A percentile compares a stretch with the other conserved stretches of the same genome.
These are phyloP conservation scores for Eucalyptus marginata DNA, from an alignment of 345 rosid species.

Conservation along the genomic window DNA sequence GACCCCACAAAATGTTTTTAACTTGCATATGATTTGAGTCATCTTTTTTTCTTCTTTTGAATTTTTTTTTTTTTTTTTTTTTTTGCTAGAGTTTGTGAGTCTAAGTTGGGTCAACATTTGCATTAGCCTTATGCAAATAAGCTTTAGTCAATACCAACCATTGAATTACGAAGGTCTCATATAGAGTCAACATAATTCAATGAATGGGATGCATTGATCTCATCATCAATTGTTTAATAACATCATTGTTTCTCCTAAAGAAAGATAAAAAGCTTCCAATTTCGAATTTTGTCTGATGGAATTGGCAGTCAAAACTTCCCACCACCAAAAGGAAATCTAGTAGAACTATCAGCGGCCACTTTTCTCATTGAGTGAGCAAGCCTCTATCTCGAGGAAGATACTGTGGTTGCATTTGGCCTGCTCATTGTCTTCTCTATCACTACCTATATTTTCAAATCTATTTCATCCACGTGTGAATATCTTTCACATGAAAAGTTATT, in stretches of 20 bases:
- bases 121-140: too few species aligned
- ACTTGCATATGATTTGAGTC: background rate
- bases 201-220: background rate
- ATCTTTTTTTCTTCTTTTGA: background rate
- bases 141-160: too few species aligned
- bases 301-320: constrained; percentile 8
- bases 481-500: accelerated
- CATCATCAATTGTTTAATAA: background rate
- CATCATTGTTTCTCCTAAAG: background rate
- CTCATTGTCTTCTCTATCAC: background rate
- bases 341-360: constrained; percentile 53
- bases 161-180: background rate
- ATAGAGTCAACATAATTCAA: background rate
- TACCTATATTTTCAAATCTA: background rate
- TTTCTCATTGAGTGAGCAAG: constrained; percentile 72
- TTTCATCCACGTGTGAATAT: background rate
- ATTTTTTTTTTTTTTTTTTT: too few species aligned
- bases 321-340: constrained; percentile 63
- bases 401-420: constrained; percentile 75
- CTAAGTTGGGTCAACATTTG: too few species aligned
- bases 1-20: background rate
- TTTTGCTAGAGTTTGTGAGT: background rate
- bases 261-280: accelerated
- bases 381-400: constrained; percentile 61
- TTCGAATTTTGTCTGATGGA: too few species aligned